Evolutionary conservation across 2,329 filamentous ascomycete genomes (phyloP), one percentile per base, ranked within the genome.

Genomic region (Apiospora koreana): DNA sequence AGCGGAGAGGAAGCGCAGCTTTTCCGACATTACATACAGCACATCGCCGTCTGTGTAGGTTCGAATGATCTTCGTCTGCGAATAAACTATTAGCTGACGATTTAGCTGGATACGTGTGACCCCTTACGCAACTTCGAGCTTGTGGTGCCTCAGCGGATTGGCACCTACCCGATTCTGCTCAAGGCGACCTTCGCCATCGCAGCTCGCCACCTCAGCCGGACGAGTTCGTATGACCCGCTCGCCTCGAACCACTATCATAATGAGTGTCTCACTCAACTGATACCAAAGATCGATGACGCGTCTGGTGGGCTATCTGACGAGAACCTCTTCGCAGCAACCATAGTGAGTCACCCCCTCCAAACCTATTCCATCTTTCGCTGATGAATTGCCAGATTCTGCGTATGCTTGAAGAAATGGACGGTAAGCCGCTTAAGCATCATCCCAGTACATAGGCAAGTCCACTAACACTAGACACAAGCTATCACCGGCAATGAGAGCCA

Each of bases 131-230:
- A 88, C 71, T 90, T 91, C 73, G 84, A 86, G 69, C 80, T 83
- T 0, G 79, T 86, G 7, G 87, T 90, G 0, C 88, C 88, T 0
- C 82, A 85, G 69, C 81, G 85, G 25, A 86, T 88, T 4, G 82
- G 82, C 16, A 82, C 79, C 1, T 88, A 83, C 68, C 84, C 84
- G 0, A 84, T 86, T 2, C 80, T 90, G 4, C 80, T 88, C 16
- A 88, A 89, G 69, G 87, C 88, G 28, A 88, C 89, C 35, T 83
- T 88, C 54, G 87, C 88, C 1, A 80, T 89, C 4, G 85, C 88
- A 0, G 85, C 87, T 2, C 81, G 87, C 46, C 88, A 89, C 74
- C 77, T 89, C 46, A 86, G 84, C 65, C 81, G 87, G 42, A 83
- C 83, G 16, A 81, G 80, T 35, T 76, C 80, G 28, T 87, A 85